A percentile compares a stretch with the other conserved stretches of the same genome.
Conservation (phyloP, 176 grass and related monocot genomes). For the Pontederia crassipes region DNA sequence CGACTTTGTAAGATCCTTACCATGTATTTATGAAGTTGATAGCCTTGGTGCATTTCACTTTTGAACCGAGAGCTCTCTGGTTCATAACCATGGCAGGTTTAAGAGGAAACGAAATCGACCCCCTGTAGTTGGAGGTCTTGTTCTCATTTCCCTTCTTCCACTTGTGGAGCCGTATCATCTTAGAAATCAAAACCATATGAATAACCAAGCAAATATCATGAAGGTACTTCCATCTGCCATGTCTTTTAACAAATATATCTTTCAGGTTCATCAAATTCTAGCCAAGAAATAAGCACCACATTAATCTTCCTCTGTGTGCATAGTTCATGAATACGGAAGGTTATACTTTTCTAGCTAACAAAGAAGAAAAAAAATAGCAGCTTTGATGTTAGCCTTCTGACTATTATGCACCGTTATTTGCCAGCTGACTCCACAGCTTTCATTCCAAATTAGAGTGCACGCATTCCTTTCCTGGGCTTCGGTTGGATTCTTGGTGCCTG, state of each 20-base stretch:
- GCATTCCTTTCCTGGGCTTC: conserved; percentile 85
- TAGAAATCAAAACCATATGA: conserved; percentile 4
- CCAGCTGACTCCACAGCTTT: conserved; percentile 47
- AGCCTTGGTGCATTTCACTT: no score
- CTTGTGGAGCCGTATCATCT: background rate
- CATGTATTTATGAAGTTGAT: no score
- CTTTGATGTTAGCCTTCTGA: no score
- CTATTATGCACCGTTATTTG: background rate
- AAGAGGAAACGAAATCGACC: background rate
- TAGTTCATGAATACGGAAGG: no score
- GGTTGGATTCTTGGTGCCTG: conserved; percentile 75
- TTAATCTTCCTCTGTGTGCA: no score
- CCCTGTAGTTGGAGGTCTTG: conserved; percentile 9
- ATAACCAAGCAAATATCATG: conserved; percentile 5
- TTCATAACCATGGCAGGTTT: conserved; percentile 19
- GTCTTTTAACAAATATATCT: background rate
- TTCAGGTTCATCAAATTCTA: no score
- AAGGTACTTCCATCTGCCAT: conserved; percentile 38
- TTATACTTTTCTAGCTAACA: no score
- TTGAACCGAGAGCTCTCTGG: no score
- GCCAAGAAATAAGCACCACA: no score
- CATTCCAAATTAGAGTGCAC: conserved; percentile 74
- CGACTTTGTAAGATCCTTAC: no score
- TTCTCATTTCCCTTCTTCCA: background rate
- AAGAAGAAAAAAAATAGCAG: no score